These are phyloP conservation scores for Lactifluus subvellereus DNA, from an alignment of 768 basidiomycete genomes.

Conservation along the genomic window DNA sequence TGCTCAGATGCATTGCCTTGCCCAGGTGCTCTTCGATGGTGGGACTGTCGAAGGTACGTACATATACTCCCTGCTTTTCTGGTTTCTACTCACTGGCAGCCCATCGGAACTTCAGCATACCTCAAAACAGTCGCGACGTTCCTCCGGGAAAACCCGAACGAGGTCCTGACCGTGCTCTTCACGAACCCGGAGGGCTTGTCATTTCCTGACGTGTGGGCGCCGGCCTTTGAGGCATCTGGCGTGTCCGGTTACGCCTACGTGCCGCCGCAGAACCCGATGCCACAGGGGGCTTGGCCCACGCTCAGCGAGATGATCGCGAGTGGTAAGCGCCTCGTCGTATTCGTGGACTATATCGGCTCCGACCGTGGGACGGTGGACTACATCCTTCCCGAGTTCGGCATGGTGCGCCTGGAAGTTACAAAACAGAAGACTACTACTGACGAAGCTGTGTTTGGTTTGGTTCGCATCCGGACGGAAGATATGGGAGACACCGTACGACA, in stretches of 20 bases:
- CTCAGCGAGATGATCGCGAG: constrained; percentile 55
- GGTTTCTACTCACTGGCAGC: no score
- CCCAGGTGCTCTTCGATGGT: no score
- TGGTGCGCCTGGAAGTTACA: constrained; percentile 32
- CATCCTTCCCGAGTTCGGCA: constrained; percentile 52
- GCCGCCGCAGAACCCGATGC: constrained; percentile 36
- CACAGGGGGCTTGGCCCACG: constrained; percentile 49
- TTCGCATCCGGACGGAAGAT: neutral
- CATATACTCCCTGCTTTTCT: no score
- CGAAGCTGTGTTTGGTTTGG: neutral
- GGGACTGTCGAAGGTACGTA: no score
- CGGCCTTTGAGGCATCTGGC: constrained; percentile 46
- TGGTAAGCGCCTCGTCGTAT: constrained; percentile 55
- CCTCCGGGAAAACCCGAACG: constrained; percentile 42
- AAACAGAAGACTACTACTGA: neutral
- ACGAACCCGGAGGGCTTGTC: constrained; percentile 55
- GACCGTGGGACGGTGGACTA: constrained; percentile 36
- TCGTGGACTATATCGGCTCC: constrained; percentile 45
- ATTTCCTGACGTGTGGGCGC: constrained; percentile 44
- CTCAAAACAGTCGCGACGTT: no score
- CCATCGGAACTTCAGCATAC: no score
- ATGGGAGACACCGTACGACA: neutral
- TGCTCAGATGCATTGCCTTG: no score
- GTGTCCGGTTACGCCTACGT: constrained; percentile 40
- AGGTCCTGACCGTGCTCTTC: constrained; percentile 60